Base-by-base conservation (phyloP, 257 asterid genomes). In the Penstemon eatonii region DNA sequence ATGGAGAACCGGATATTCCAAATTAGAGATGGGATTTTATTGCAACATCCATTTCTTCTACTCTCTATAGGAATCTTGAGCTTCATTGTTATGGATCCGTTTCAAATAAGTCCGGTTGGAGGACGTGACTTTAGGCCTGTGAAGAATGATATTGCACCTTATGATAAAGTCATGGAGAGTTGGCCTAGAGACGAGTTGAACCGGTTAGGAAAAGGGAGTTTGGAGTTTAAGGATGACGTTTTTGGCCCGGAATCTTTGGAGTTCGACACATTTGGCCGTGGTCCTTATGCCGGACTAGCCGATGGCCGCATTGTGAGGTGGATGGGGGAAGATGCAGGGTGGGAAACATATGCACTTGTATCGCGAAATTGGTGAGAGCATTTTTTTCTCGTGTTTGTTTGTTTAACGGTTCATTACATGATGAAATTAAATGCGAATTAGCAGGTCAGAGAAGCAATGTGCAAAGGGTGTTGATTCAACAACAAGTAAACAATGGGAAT, bases 171-270 rank as follows among this genome's bases (percentile, higher is more conserved):
- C 68, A 90, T 93, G 92, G 74, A 74, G 60, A 75, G 65, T 8
- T 93, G 97, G 98, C 90, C 78, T 0, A 71, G 86, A 60, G 97
- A 93, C 75, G 79, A 90, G 62, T 60, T 8, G 12, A 93, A 93
- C 75, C 82, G 95, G n/a, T 57, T 90, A 43, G 88, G 95, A 38
- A 69, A 45, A 0, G 97, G 96, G 42, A 76, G 59, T 44, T 68
- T 90, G 82, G 90, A 82, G 80, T 88, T 88, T 60, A 75, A 80
- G 56, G 87, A 88, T 53, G 77, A 93, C 49, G 69, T 90, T 7
- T 93, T 76, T 1, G 98, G 98, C 4, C 98, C 98, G 0, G 98
- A 92, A 45, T 92, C 97, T 0, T 65, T 92, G 51, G 98, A 92
- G 75, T 92, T 92, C 6, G 98, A 92, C 47, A 13, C 6, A 11